phyloP scores from a whole-genome alignment of 352 stramenopile genomes.

The Globisporangium cederbergense region DNA sequence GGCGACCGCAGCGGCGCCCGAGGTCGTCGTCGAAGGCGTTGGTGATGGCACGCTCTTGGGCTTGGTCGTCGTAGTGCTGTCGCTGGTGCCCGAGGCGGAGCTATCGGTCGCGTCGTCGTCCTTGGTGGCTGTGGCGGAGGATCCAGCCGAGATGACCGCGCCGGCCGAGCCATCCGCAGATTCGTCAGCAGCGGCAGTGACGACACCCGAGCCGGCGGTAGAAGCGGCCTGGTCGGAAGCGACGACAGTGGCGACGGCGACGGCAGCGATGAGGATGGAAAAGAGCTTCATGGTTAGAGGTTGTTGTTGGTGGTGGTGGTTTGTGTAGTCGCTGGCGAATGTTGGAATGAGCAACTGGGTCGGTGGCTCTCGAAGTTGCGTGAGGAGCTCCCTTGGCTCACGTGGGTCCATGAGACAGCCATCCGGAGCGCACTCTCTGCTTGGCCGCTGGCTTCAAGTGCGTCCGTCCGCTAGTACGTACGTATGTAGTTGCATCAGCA shows the following conservation, averaged over 20 bases:
- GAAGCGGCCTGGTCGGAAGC: constrained; percentile 18
- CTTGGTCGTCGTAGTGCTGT: constrained; percentile 8
- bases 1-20: constrained; percentile 15
- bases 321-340: constrained; percentile 37
- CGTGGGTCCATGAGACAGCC: neutral
- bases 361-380: neutral
- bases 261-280: constrained; percentile 36
- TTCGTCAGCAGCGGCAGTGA: neutral
- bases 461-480: neutral
- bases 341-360: constrained; percentile 24
- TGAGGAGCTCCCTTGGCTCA: neutral
- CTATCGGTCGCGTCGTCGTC: neutral
- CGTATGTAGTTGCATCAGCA: neutral
- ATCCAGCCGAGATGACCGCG: neutral
- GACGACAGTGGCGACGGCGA: constrained; percentile 29
- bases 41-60: constrained; percentile 10
- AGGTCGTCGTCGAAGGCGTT: constrained; percentile 7
- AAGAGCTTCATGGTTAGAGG: constrained; percentile 34
- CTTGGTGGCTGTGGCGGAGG: neutral
- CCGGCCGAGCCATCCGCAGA: neutral
- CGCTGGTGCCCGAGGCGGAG: constrained; percentile 13
- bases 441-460: neutral
- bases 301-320: constrained; percentile 9
- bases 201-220: constrained; percentile 1
- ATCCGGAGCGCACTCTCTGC: neutral